phyloP scores from a whole-genome alignment of 768 basidiomycete genomes.

The Gyrodon lividus region DNA sequence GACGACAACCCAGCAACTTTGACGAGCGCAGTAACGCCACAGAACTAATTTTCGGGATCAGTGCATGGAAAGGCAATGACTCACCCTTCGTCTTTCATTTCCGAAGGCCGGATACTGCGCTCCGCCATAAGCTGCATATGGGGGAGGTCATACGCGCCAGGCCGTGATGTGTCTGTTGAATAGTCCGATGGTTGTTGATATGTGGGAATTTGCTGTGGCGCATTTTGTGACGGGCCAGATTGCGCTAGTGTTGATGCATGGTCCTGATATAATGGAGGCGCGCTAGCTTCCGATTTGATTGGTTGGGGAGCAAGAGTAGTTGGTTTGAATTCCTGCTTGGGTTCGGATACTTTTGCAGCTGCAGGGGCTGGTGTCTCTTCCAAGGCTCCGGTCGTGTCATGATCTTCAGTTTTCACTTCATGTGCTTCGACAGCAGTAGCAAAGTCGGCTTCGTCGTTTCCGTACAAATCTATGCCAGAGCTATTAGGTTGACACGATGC shows the following conservation, averaged over 20 bases:
- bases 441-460: conserved; percentile 59
- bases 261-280: conserved; percentile 18
- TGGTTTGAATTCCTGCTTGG: conserved; percentile 17
- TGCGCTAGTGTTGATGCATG: conserved; percentile 2
- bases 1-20: conserved; percentile 27
- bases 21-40: conserved; percentile 17
- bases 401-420: conserved; percentile 31
- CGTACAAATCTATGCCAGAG: conserved; percentile 59
- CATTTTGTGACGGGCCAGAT: conserved; percentile 37
- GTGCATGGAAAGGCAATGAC: conserved; percentile 32
- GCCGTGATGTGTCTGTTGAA: conserved; percentile 33
- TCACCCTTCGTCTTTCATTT: conserved; percentile 99
- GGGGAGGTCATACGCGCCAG: conserved; percentile 42
- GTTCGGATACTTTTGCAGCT: conserved; percentile 18
- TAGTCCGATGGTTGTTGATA: conserved; percentile 69
- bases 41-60: conserved; percentile 12
- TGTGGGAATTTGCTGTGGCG: conserved; percentile 74
- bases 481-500: background rate
- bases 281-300: conserved; percentile 9
- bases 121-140: conserved; percentile 40
- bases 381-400: conserved; percentile 26
- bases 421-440: conserved; percentile 43
- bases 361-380: conserved; percentile 21
- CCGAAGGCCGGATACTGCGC: conserved; percentile 75
- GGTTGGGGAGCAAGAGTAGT: conserved; percentile 9